Evolutionary conservation across 1,284 basidiomycete species (phyloP), one percentile per base, ranked within the genome.

Genomic region (Cystobasidium sp.): DNA sequence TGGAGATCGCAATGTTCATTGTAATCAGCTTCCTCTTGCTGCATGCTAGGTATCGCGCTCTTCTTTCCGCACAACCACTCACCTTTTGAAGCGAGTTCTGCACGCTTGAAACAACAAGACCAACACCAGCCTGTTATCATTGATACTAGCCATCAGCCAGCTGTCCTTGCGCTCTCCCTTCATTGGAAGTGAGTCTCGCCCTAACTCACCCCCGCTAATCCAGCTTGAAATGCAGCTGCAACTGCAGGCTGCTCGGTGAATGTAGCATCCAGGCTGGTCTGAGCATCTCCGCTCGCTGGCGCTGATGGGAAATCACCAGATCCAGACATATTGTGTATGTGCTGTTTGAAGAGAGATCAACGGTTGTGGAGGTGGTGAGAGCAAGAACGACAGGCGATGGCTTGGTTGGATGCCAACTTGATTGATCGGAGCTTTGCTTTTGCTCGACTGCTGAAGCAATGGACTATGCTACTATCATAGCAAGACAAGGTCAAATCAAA

Each of bases 61-160:
- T 16, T 22, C 16, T 16, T 39, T 47, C 12, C 2, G 18, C 6
- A 14, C 8, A 4, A 20, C 6, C 4, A 8, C 63, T 41, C 20
- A 61, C 37, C 75, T 53, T 86, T 64, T 88, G 88, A 76, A 96
- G 84, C 55, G 93, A 90, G 86, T 94, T 94, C 84, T 94, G 92
- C 53, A 94, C 85, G 24, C 90, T 86, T 80, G 90, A 91, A 82
- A 92, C 87, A 81, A 93, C 86, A 75, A 89, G 85, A 58, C 93
- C 93, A 70, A 92, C 88, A 74, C 86, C 87, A 52, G 88, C 91
- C 70, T 73, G 62, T 14, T 37, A 20, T 8, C 31, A 66, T 14
- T 12, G 14, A 22, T n/a, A 47, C 39, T 14, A 37, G 53, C 4
- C 51, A 66, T 37, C 24, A 43, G 62, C 22, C 37, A 56, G 24